These are phyloP conservation scores for Pleurotus pulmonarius DNA, from an alignment of 768 basidiomycete species.

Conservation along the genomic window DNA sequence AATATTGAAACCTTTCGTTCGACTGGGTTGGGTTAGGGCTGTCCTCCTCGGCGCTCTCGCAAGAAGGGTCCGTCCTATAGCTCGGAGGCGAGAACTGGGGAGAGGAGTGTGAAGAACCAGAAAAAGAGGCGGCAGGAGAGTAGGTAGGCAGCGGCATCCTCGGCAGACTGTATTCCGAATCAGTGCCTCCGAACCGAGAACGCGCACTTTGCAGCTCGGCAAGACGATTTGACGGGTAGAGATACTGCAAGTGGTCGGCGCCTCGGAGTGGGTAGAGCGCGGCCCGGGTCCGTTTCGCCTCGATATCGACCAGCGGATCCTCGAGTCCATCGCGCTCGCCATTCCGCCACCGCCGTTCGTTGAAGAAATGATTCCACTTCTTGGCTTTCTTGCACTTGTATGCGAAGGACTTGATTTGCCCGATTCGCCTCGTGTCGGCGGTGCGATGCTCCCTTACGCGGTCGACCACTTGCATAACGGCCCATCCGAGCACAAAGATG, in stretches of 20 bases:
- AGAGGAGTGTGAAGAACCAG: not conserved
- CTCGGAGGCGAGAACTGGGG: constrained; percentile 1
- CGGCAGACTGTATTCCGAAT: no score
- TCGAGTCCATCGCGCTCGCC: not conserved
- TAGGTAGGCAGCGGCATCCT: not conserved
- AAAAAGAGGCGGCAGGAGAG: not conserved
- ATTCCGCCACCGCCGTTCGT: not conserved
- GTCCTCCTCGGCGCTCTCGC: not conserved
- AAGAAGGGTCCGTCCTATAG: not conserved
- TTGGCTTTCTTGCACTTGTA: not conserved
- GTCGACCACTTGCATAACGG: constrained; percentile 2
- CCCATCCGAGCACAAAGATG: not conserved
- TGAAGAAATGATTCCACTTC: constrained; percentile 1
- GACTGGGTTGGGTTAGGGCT: no score
- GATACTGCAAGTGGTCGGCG: no score
- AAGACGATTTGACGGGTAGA: not conserved
- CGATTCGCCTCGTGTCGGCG: not conserved
- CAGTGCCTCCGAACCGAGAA: no score
- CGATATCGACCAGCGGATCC: not conserved
- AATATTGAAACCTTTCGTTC: no score
- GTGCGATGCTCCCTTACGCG: not conserved
- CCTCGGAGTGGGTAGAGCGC: not conserved
- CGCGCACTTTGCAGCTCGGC: no score
- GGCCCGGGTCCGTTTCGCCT: not conserved
- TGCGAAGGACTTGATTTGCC: not conserved